phyloP scores from a whole-genome alignment of 176 grass and related monocot genomes.

The Microstegium vimineum region DNA sequence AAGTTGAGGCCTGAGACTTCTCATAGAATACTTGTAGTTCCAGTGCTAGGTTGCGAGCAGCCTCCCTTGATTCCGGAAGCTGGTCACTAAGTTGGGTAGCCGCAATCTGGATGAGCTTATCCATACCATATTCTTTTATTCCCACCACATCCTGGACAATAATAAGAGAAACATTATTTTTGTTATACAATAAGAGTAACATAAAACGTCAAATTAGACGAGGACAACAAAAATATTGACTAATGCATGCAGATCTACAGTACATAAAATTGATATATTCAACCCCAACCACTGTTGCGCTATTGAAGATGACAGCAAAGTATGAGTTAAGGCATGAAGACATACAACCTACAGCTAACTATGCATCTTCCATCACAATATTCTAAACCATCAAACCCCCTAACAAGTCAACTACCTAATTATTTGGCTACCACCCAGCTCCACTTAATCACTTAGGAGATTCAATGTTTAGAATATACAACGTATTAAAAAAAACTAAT shows the following conservation, averaged over 20 bases:
- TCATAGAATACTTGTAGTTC: slow-evolving; percentile 71
- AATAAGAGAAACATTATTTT: not conserved
- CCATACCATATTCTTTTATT: slow-evolving; percentile 55
- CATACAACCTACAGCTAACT: slow-evolving; percentile 4
- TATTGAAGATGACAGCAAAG: not conserved
- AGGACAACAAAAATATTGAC: not conserved
- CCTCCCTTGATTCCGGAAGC: slow-evolving; percentile 97
- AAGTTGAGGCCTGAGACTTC: slow-evolving; percentile 41
- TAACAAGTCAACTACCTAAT: not conserved
- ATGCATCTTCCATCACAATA: not conserved
- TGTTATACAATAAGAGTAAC: not conserved
- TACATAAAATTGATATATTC: not conserved
- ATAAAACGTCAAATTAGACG: not conserved
- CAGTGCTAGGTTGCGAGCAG: slow-evolving; percentile 75
- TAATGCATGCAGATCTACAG: not conserved
- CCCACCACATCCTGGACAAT: slow-evolving; percentile 51
- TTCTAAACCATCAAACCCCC: not conserved
- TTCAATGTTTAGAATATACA: not conserved
- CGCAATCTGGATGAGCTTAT: slow-evolving; percentile 84
- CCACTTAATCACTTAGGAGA: not conserved
- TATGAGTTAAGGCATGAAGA: not conserved
- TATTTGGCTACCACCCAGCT: not conserved
- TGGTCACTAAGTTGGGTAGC: slow-evolving; percentile 95
- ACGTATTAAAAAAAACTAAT: not conserved
- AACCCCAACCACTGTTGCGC: not conserved